Evolutionary conservation across 2,329 filamentous ascomycete genomes (phyloP), one percentile per base, ranked within the genome.

Genomic region (Endoconidiophora laricicola): DNA sequence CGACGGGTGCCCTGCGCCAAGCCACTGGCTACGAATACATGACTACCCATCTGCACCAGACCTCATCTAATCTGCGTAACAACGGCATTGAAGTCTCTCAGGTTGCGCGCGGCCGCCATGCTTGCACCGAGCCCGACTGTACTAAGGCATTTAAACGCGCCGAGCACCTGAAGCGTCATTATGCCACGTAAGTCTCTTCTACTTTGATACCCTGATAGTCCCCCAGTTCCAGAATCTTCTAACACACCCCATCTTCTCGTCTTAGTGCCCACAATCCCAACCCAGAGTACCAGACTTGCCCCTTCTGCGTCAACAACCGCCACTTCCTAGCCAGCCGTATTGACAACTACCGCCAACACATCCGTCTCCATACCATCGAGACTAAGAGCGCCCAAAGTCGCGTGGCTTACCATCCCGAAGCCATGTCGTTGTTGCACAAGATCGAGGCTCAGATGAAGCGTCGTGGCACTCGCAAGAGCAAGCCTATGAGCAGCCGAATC

Each of bases 91-190:
- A 54, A 33, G 51, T 56, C 43, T 48, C 46, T 14, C 52, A 50
- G n/a, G 54, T 56, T 22, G 45, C 41, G n/a, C 56, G 62, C 43
- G 63, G 61, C 56, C 67, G 62, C 61, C 70, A 60, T 62, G 64
- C 67, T 54, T 75, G 72, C 55, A 61, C 66, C 14, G 66, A 69
- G 29, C 64, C 64, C 5, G 65, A 65, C 24, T 76, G 72, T 58
- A 58, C 65, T 55, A 69, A 69, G 56, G 66, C 66, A 0, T 74
- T 72, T 53, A 69, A 70, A 56, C 65, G 73, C 50, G 69, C 69
- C 22, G 73, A 77, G 59, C 73, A 77, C 54, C 60, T 76, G 16
- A 76, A 75, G 62, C 66, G 73, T 24, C 73, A 77, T 57, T 64
- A 69, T 47, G 65, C 66, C 48, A 70, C 69, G 72, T 75, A 57